phyloP scores from a whole-genome alignment of 805 yeast genomes.

The Saturnispora mendoncae region DNA sequence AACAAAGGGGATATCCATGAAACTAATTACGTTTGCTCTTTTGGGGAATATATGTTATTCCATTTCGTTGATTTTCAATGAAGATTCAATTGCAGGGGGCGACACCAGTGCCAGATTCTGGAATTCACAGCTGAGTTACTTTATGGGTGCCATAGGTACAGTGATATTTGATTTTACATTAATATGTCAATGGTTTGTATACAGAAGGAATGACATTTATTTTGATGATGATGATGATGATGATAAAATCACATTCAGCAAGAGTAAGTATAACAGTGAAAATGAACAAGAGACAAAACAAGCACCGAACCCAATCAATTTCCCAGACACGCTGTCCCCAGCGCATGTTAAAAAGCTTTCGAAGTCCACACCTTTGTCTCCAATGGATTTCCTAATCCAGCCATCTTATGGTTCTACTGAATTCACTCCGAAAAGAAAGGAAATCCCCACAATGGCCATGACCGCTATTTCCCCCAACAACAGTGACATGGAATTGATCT shows the following conservation, averaged over 20 bases:
- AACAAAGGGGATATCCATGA: conserved; percentile 43
- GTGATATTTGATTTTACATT: conserved; percentile 38
- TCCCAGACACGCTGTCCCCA: not conserved
- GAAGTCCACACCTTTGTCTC: conserved; percentile 29
- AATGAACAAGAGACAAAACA: too few relatives aligned
- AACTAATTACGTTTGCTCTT: conserved; percentile 41
- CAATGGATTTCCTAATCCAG: conserved; percentile 29
- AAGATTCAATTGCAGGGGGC: conserved; percentile 32
- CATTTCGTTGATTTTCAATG: conserved; percentile 37
- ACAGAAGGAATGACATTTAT: too few relatives aligned
- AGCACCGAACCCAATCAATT: too few relatives aligned
- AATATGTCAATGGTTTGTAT: conserved; percentile 35
- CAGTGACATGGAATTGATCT: not conserved
- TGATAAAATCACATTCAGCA: too few relatives aligned
- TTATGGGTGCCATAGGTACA: conserved; percentile 46
- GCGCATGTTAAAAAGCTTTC: conserved; percentile 13
- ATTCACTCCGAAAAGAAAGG: not conserved
- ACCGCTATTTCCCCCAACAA: not conserved
- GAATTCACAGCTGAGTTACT: conserved; percentile 30
- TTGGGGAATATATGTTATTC: conserved; percentile 44
- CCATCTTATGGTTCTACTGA: not conserved
- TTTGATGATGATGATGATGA: too few relatives aligned
- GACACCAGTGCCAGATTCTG: conserved; percentile 33
- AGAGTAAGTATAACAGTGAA: too few relatives aligned
- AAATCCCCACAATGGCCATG: not conserved